A percentile compares a stretch with the other conserved stretches of the same genome.
Conservation (phyloP, 2,329 filamentous ascomycete species). For the Ascochyta viciae-villosae region DNA sequence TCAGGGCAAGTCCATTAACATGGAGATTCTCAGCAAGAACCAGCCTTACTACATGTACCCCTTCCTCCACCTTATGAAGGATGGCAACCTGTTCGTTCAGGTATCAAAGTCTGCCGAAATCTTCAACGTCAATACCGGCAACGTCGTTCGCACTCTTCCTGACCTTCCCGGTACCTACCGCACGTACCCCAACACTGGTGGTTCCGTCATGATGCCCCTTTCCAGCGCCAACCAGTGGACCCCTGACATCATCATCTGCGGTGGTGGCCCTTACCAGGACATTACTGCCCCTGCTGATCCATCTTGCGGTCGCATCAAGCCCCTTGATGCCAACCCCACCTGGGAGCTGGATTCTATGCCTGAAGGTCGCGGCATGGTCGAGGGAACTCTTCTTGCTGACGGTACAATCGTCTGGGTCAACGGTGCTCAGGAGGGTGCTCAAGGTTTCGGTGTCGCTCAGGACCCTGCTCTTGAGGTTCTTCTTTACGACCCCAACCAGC, state of each 20-base stretch:
- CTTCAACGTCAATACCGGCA: constrained; percentile 59
- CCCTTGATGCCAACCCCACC: constrained; percentile 55
- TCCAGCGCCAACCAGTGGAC: constrained; percentile 60
- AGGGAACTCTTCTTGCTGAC: constrained; percentile 65
- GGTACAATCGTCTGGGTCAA: constrained; percentile 70
- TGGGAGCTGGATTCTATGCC: constrained; percentile 69
- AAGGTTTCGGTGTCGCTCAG: constrained; percentile 65
- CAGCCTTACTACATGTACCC: constrained; percentile 72
- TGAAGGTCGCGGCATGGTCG: constrained; percentile 66
- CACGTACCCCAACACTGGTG: constrained; percentile 68
- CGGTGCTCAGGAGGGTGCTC: constrained; percentile 63
- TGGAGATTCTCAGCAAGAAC: constrained; percentile 64
- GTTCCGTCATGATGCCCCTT: constrained; percentile 63
- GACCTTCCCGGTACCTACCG: constrained; percentile 64
- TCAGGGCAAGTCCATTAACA: constrained; percentile 55
- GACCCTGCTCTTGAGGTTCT: constrained; percentile 63
- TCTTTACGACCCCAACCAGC: constrained; percentile 63
- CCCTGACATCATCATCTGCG: constrained; percentile 64
- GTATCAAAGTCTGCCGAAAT: constrained; percentile 63
- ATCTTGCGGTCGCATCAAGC: constrained; percentile 64
- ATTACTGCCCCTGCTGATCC: constrained; percentile 65
- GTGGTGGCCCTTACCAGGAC: constrained; percentile 66
- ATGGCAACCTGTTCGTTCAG: constrained; percentile 65
- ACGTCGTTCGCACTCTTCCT: constrained; percentile 56
- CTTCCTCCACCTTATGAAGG: constrained; percentile 65